Base-by-base conservation (phyloP, 73 alveolate species). In the Durusdinium trenchii region DNA sequence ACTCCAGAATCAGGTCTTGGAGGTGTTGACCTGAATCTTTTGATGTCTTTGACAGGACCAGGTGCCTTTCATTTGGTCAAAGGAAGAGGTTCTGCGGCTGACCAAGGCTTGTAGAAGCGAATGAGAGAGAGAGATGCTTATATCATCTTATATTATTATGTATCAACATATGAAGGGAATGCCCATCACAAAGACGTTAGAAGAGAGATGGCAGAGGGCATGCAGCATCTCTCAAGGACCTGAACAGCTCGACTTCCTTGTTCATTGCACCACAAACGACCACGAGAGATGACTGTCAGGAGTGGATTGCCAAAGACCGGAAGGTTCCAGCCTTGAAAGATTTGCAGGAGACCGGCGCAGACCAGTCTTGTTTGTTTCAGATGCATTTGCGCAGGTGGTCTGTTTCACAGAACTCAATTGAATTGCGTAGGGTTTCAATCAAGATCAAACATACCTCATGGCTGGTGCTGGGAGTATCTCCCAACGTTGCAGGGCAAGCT, bases 251-350 rank as follows among this genome's bases (percentile, higher is more conserved):
- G n/a, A n/a, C n/a, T n/a, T 67, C 54, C n/a, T 23, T 23, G 2
- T 30, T 46, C 50, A 3, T 71, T 30, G 50, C 16, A 50, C 12
- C 36, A 26, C 16, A 20, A 36, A 71, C 36, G 3, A n/a, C n/a
- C n/a, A n/a, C n/a, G n/a, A n/a, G n/a, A n/a, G n/a, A n/a, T n/a
- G n/a, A 42, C 47, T 5, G 46, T 30, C 75, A 90, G 97, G 98
- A 93, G 83, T 93, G 98, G 98, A 93, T 93, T 28, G 98, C 98
- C 36, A 51, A 73, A 60, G 98, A 93, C 50, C 54, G 98, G 38
- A 93, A 93, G 32, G 98, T 93, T 64, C 47, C 93, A 46, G 98
- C 98, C 30, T 42, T 93, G 83, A 93, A 93, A 48, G 98, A 93
- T 40, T 48, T 51, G 47, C 93, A 83, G 93, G 93, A 32, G 67